Percentiles rank a stretch among this genome's conserved stretches.
Evolutionary conservation across 2,329 filamentous ascomycete species (phyloP).

Genomic region (Fusarium mangiferae): DNA sequence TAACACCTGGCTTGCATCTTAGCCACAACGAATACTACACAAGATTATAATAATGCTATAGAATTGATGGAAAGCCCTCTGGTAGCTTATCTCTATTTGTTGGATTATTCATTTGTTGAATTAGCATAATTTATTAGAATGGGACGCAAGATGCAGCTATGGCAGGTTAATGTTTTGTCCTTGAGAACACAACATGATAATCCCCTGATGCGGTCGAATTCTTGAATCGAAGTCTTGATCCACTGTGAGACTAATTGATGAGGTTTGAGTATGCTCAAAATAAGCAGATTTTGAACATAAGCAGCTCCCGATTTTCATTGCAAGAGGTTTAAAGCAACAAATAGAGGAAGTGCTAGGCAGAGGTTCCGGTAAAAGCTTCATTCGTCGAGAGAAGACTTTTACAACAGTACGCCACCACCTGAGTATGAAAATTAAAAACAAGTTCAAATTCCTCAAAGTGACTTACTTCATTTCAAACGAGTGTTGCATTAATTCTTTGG

Average conservation of each 20-base stretch:
- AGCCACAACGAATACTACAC: accelerated
- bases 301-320: accelerated
- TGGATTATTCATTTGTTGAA: accelerated
- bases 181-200: too few species aligned
- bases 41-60: not conserved
- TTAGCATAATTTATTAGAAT: accelerated
- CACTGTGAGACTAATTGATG: accelerated
- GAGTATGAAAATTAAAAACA: accelerated
- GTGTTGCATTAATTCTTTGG: accelerated
- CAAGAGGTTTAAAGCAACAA: accelerated
- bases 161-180: too few species aligned
- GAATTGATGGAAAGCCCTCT: accelerated
- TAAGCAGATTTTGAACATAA: accelerated
- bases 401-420: not conserved
- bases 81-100: accelerated
- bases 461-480: accelerated
- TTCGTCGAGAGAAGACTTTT: not conserved
- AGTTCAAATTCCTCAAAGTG: accelerated
- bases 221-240: accelerated
- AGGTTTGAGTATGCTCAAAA: too few species aligned
- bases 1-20: not conserved
- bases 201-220: too few species aligned
- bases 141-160: accelerated
- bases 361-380: not conserved
- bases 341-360: not conserved